Evolutionary conservation across 108 stramenopile genomes (phyloP).

Genomic region (Nitzschia palea): DNA sequence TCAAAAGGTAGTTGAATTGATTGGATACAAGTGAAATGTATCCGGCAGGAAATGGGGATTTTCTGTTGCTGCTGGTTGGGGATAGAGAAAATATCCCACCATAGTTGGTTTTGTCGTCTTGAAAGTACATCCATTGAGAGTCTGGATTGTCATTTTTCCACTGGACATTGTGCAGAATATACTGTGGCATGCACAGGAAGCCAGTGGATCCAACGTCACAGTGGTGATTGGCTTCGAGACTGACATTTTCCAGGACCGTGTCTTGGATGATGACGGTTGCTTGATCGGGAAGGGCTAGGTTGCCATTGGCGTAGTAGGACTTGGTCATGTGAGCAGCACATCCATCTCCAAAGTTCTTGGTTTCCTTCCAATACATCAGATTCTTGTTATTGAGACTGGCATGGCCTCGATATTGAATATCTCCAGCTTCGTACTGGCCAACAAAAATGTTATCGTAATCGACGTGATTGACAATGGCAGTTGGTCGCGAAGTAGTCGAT

Average conservation of each 20-base stretch:
- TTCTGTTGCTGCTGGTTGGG: conserved; percentile 33
- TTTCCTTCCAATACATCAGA: conserved; percentile 68
- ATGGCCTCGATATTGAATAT: conserved; percentile 52
- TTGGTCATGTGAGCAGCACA: conserved; percentile 53
- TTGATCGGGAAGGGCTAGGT: conserved; percentile 59
- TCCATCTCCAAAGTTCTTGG: conserved; percentile 59
- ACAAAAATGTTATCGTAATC: conserved; percentile 67
- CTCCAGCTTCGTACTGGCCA: conserved; percentile 57
- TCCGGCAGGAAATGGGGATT: conserved; percentile 51
- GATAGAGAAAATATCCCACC: conserved; percentile 56
- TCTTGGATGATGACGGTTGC: conserved; percentile 60
- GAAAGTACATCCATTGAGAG: conserved; percentile 19
- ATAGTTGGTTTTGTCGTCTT: conserved; percentile 7
- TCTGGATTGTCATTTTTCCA: conserved; percentile 14
- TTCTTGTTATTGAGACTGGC: conserved; percentile 35
- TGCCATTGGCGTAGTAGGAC: conserved; percentile 42
- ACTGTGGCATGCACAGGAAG: conserved; percentile 50
- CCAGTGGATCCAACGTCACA: conserved; percentile 61
- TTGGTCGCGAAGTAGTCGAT: conserved; percentile 40
- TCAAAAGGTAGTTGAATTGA: conserved; percentile 44
- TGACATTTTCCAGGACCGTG: conserved; percentile 39
- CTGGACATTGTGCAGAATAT: conserved; percentile 51
- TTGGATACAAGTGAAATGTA: conserved; percentile 47
- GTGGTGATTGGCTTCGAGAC: conserved; percentile 61
- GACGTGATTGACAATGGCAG: conserved; percentile 45